Conservation (phyloP, 2,329 filamentous ascomycete genomes). For the Emericellopsis cladophorae region DNA sequence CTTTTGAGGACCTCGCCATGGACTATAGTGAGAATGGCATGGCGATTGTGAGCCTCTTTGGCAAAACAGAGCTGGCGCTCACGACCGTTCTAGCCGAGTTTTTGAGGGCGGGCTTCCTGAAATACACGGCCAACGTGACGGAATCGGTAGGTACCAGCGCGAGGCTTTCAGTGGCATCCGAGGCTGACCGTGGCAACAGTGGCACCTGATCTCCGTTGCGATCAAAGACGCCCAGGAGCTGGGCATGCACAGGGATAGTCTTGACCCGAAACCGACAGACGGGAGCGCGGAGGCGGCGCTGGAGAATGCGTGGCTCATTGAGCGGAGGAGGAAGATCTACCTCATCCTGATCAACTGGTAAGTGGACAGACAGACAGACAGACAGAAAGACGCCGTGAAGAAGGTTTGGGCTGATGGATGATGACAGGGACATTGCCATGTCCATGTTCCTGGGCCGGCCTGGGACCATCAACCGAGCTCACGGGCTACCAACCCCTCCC, state of each 20-base stretch:
- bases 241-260: conserved; percentile 40
- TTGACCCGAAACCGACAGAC: conserved; percentile 35
- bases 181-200: conserved; percentile 20
- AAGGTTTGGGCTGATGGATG: background rate
- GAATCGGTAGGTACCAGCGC: conserved; percentile 30
- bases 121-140: conserved; percentile 45
- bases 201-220: conserved; percentile 41
- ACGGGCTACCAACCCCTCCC: conserved; percentile 33
- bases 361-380: no score
- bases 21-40: conserved; percentile 49
- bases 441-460: conserved; percentile 40
- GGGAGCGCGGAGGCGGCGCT: conserved; percentile 33
- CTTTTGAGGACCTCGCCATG: conserved; percentile 44
- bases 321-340: conserved; percentile 43
- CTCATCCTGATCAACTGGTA: conserved; percentile 33
- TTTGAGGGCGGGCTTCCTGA: conserved; percentile 41
- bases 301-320: conserved; percentile 45
- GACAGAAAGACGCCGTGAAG: background rate
- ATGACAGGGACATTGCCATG: conserved; percentile 39
- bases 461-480: conserved; percentile 38
- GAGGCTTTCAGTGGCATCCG: background rate
- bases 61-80: conserved; percentile 42
- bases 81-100: conserved; percentile 46
- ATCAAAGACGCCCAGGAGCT: conserved; percentile 52
- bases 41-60: conserved; percentile 38